A percentile compares a stretch with the other conserved stretches of the same genome.
Evolutionary conservation across 108 stramenopile genomes (phyloP).

Genomic region (Skeletonema marinoi): DNA sequence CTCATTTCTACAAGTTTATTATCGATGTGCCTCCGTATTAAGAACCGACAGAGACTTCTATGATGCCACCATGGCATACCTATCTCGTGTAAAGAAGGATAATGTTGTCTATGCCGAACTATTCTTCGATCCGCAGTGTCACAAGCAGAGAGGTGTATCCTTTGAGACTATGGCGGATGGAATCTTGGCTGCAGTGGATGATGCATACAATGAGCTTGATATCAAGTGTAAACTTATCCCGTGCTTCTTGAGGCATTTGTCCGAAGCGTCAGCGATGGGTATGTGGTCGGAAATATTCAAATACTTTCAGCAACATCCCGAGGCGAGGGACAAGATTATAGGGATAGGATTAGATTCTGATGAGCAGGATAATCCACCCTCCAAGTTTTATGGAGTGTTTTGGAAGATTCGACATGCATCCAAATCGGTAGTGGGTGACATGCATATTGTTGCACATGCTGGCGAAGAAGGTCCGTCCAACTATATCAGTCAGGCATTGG

Average conservation of each 20-base stretch:
- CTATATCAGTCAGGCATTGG: constrained; percentile 33
- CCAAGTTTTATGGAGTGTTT: constrained; percentile 37
- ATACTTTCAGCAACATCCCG: constrained; percentile 24
- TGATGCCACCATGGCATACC: constrained; percentile 45
- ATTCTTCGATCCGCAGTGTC: constrained; percentile 57
- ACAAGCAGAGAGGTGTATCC: constrained; percentile 36
- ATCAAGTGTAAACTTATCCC: constrained; percentile 35
- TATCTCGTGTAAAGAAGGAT: constrained; percentile 26
- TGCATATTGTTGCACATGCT: constrained; percentile 37
- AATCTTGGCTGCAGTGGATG: constrained; percentile 23
- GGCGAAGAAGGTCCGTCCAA: constrained; percentile 56
- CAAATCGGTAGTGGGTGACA: constrained; percentile 25
- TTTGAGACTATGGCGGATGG: constrained; percentile 44
- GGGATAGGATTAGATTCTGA: constrained; percentile 45
- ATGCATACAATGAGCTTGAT: constrained; percentile 26
- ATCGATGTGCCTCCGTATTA: constrained; percentile 37
- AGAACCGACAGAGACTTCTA: constrained; percentile 39
- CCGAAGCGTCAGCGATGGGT: neutral
- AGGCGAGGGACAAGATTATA: constrained; percentile 32
- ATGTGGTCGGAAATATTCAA: constrained; percentile 22
- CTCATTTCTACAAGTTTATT: constrained; percentile 45
- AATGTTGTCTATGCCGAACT: constrained; percentile 45
- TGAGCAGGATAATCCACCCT: constrained; percentile 38
- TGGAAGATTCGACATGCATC: neutral
- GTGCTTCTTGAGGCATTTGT: constrained; percentile 40